A percentile compares a stretch with the other conserved stretches of the same genome.
Evolutionary conservation across 805 yeast genomes (phyloP).

Genomic region (Hemisphaericaspora nanyangensis): DNA sequence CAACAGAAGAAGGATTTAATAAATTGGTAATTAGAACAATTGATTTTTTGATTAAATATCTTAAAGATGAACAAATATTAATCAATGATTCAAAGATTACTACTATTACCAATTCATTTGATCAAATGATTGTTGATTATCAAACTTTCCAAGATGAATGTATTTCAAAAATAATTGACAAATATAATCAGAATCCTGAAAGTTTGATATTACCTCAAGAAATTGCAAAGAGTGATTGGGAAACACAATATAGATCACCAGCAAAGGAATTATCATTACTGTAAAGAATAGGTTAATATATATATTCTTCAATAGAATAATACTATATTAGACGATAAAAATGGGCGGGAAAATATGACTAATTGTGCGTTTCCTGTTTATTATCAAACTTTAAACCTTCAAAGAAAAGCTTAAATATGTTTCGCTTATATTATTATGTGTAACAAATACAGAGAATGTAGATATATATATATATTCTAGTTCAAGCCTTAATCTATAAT

Average conservation of each 20-base stretch:
- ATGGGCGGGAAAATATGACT: too few relatives aligned
- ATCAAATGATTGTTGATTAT: constrained; percentile 5
- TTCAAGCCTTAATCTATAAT: too few relatives aligned
- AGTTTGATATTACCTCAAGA: constrained; percentile 11
- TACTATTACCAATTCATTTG: background rate
- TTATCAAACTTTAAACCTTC: too few relatives aligned
- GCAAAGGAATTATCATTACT: constrained; percentile 4
- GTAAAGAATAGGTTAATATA: too few relatives aligned
- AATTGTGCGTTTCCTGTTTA: too few relatives aligned
- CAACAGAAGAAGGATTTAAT: background rate
- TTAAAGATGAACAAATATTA: background rate
- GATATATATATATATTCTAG: too few relatives aligned
- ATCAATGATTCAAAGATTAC: too few relatives aligned
- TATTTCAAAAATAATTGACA: constrained; percentile 8
- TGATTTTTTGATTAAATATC: constrained; percentile 2
- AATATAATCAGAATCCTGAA: constrained; percentile 4
- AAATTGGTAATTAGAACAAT: background rate
- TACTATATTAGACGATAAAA: too few relatives aligned
- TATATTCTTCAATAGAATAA: too few relatives aligned
- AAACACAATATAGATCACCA: constrained; percentile 9
- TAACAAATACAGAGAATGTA: too few relatives aligned
- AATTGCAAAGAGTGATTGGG: constrained; percentile 15
- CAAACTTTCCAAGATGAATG: constrained; percentile 1
- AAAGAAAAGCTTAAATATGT: too few relatives aligned
- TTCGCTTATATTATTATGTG: too few relatives aligned